phyloP scores from a whole-genome alignment of 441 rosid species.

The Pelargonium fulgidum region DNA sequence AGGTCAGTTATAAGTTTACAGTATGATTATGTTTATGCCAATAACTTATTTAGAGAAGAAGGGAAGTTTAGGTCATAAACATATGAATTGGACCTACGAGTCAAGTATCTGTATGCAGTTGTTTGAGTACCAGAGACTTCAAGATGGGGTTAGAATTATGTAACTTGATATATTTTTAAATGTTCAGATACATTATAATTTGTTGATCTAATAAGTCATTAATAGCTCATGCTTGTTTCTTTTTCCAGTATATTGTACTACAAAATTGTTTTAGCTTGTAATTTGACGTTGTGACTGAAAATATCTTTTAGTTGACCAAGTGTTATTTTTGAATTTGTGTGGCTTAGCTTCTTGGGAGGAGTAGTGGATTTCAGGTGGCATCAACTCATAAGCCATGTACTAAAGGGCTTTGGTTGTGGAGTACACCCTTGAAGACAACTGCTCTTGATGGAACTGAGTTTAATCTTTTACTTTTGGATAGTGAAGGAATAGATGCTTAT shows the following conservation, averaged over 20 bases:
- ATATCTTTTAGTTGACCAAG: neutral
- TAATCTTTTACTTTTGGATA: constrained; percentile 78
- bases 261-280: neutral
- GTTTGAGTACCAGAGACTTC: neutral
- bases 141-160: neutral
- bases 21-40: neutral
- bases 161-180: neutral
- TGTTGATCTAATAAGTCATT: neutral
- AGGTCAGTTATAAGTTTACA: neutral
- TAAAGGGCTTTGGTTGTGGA: constrained; percentile 99
- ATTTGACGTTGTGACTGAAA: neutral
- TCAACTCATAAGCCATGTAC: constrained; percentile 96
- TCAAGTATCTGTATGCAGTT: neutral
- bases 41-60: neutral
- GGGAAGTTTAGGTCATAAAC: neutral
- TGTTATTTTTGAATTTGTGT: constrained; percentile 10
- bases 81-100: neutral
- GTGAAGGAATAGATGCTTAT: constrained; percentile 94
- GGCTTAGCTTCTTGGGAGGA: constrained; percentile 90
- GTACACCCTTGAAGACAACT: constrained; percentile 81
- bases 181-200: too few species aligned
- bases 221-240: neutral
- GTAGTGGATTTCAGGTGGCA: constrained; percentile 97
- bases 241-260: neutral
- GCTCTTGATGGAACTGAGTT: constrained; percentile 93